phyloP scores from a whole-genome alignment of 345 rosid genomes.

The Heritiera fomes region DNA sequence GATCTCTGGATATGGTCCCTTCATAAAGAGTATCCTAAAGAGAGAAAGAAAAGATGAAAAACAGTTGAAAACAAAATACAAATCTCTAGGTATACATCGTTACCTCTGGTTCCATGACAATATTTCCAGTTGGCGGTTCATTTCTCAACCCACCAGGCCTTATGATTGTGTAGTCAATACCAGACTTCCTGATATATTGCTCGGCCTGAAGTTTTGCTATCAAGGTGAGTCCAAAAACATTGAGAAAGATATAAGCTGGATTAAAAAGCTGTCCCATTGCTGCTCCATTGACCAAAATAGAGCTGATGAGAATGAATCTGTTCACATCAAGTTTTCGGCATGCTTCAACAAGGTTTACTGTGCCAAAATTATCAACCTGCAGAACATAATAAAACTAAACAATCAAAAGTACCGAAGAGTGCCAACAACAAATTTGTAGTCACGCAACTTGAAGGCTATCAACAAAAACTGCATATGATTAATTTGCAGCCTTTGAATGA shows the following conservation, averaged over 20 bases:
- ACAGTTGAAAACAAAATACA: background rate
- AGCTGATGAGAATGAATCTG: conserved; percentile 77
- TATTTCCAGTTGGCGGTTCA: conserved; percentile 76
- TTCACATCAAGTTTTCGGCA: conserved; percentile 63
- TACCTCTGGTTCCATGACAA: conserved; percentile 92
- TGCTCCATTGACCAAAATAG: conserved; percentile 90
- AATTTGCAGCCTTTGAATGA: background rate
- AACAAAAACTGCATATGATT: background rate
- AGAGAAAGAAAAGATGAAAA: background rate
- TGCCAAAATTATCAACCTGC: conserved; percentile 85
- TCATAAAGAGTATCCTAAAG: conserved; percentile 71
- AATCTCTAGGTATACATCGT: background rate
- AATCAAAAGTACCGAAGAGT: background rate
- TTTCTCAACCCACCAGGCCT: conserved; percentile 88
- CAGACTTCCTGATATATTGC: conserved; percentile 67
- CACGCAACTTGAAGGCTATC: background rate
- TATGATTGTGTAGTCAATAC: conserved; percentile 77
- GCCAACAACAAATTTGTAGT: background rate
- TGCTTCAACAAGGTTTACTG: conserved; percentile 83
- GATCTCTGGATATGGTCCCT: conserved; percentile 82
- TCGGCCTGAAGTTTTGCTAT: conserved; percentile 95
- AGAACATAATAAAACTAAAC: background rate
- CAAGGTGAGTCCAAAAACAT: conserved; percentile 78
- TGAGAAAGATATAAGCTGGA: conserved; percentile 88
- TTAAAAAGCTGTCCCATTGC: conserved; percentile 92